Percentiles rank a stretch among this genome's conserved stretches.
phyloP scores from a whole-genome alignment of 352 stramenopile genomes.

The Globisporangium solare region DNA sequence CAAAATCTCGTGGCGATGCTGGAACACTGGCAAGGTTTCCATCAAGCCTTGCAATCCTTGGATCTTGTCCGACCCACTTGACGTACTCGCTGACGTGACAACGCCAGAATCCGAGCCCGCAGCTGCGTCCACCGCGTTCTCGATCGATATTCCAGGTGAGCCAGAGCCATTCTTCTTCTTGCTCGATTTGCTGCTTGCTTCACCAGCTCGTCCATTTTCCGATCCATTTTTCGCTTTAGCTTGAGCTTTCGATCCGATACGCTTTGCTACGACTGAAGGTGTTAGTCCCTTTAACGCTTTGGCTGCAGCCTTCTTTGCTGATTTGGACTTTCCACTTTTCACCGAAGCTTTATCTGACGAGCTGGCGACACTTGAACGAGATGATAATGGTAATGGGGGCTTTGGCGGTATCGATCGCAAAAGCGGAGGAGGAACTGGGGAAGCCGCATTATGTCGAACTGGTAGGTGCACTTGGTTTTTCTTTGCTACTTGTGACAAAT shows the following conservation, averaged over 20 bases:
- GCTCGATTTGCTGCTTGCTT: slow-evolving; percentile 3
- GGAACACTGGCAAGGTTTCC: slow-evolving; percentile 83
- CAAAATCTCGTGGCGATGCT: slow-evolving; percentile 84
- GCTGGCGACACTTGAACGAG: neutral
- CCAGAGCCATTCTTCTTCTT: slow-evolving; percentile 7
- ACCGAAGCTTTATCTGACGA: neutral
- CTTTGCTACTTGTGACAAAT: neutral
- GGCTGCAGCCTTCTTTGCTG: slow-evolving; percentile 10
- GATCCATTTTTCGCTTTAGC: slow-evolving; percentile 13
- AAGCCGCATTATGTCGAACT: neutral
- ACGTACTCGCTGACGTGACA: slow-evolving; percentile 10
- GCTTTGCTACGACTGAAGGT: slow-evolving; percentile 38
- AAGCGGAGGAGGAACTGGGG: neutral
- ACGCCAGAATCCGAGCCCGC: neutral
- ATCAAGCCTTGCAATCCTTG: slow-evolving; percentile 34
- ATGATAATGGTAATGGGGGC: slow-evolving; percentile 6
- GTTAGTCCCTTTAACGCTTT: slow-evolving; percentile 29
- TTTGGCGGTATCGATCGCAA: slow-evolving; percentile 13
- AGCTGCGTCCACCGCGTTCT: slow-evolving; percentile 9
- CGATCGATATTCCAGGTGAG: neutral
- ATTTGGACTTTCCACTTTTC: slow-evolving; percentile 6
- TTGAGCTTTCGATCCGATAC: slow-evolving; percentile 21
- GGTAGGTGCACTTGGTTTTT: neutral
- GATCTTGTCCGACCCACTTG: slow-evolving; percentile 22
- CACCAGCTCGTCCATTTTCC: neutral